Base-by-base conservation (phyloP, 2,329 filamentous ascomycete species). In the Dactylellina leptospora region DNA sequence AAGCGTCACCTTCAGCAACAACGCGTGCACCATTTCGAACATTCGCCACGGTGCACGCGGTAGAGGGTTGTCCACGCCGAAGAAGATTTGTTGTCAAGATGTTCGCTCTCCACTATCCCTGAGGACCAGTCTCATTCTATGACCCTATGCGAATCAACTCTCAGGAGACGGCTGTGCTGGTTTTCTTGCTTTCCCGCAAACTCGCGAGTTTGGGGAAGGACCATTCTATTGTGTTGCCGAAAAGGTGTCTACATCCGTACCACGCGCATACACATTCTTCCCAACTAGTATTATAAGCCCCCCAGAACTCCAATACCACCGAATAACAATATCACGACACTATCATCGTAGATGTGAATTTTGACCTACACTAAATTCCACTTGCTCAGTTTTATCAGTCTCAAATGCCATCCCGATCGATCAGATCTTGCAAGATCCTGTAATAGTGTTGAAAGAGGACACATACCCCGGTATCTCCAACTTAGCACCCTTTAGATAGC, bases 221-320 rank as follows among this genome's bases (percentile, higher is more conserved):
- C 10, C 40, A 20, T 45, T 45, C 18, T 45, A 18, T 45, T 45
- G 40, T 45, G 40, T 45, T 45, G 40, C 40, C 40, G 40, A 45
- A 45, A 18, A 10, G 40, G 40, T 45, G 40, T 22, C 16, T 2
- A 20, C 10, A 45, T 20, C 13, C 40, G 40, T 20, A 11, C 16
- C 16, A n/a, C 13, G 18, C 40, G 40, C 40, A 22, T 45, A 1
- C 5, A 45, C 40, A 45, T 45, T 45, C 40, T 45, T 6, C 30
- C 13, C 13, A 33, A 6, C 30, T 33, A 13, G n/a, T n/a, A n/a
- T 13, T 33, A 33, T 33, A 6, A 6, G 30, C 30, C 30, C 30
- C 13, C 30, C 30, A 33, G 13, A 33, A 33, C 30, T 33, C n/a
- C n/a, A n/a, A n/a, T n/a, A n/a, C n/a, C n/a, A n/a, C n/a, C n/a